A percentile compares a stretch with the other conserved stretches of the same genome.
Evolutionary conservation across 1,139 yeast species (phyloP).

Genomic region (Yamadazyma diddensiae): DNA sequence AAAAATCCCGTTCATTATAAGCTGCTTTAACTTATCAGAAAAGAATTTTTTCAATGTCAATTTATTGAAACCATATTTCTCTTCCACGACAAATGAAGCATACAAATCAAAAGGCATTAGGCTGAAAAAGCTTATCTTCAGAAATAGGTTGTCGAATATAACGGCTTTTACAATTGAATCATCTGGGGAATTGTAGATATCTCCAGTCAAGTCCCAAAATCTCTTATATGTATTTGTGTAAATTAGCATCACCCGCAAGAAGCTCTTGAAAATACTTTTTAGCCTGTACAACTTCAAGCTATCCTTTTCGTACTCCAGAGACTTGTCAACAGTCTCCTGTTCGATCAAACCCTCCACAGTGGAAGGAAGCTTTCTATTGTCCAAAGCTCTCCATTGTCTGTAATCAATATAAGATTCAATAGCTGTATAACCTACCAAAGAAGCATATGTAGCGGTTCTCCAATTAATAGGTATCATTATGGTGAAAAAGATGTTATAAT

Average conservation of each 20-base stretch:
- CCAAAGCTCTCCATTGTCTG: slow-evolving; percentile 73
- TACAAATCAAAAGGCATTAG: slow-evolving; percentile 65
- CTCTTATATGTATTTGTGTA: slow-evolving; percentile 65
- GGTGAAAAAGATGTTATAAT: too few species aligned
- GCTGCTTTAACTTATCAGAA: not conserved
- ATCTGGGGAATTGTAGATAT: too few species aligned
- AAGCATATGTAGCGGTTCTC: slow-evolving; percentile 72
- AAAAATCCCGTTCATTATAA: not conserved
- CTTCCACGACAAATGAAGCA: slow-evolving; percentile 19
- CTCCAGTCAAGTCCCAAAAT: slow-evolving; percentile 59
- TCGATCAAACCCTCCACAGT: slow-evolving; percentile 64
- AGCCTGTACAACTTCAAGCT: slow-evolving; percentile 70
- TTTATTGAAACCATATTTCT: slow-evolving; percentile 4
- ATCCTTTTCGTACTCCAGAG: slow-evolving; percentile 81
- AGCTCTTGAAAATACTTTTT: slow-evolving; percentile 47
- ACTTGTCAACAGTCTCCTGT: slow-evolving; percentile 69
- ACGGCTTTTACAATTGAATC: slow-evolving; percentile 33
- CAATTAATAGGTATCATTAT: too few species aligned
- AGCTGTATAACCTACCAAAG: slow-evolving; percentile 69
- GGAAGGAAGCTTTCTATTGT: slow-evolving; percentile 54
- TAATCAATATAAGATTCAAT: slow-evolving; percentile 72
- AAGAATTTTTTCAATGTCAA: not conserved
- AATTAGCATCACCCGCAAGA: slow-evolving; percentile 57
- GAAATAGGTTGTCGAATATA: slow-evolving; percentile 36
- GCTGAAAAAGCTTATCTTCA: slow-evolving; percentile 55